phyloP scores from a whole-genome alignment of 73 alveolate genomes.

The Symbiodinium natans region DNA sequence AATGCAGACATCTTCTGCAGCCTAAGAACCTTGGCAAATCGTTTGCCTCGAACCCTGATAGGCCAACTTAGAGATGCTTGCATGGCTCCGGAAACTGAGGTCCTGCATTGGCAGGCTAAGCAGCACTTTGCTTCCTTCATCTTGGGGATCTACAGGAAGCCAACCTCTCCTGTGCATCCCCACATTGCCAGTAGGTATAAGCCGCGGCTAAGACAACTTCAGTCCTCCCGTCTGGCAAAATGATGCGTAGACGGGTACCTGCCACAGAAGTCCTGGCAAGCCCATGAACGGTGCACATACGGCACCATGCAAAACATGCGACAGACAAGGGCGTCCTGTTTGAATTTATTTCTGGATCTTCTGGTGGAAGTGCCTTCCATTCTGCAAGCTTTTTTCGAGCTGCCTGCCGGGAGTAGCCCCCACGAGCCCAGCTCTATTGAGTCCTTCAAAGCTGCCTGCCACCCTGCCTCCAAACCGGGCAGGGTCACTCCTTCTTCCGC shows the following conservation, averaged over 20 bases:
- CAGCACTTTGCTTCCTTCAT: conserved; percentile 23
- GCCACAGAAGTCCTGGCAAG: neutral
- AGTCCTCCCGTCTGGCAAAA: conserved; percentile 64
- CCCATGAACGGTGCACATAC: no score
- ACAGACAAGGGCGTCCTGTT: neutral
- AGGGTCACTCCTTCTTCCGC: conserved; percentile 10
- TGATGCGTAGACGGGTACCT: conserved; percentile 21
- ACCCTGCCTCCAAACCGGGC: conserved; percentile 53
- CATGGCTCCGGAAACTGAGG: neutral
- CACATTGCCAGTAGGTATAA: no score
- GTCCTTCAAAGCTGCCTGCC: neutral
- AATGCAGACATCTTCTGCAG: no score
- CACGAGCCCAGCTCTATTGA: no score
- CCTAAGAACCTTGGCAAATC: no score
- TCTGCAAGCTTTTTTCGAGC: conserved; percentile 44
- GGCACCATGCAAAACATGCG: no score
- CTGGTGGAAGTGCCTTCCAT: neutral
- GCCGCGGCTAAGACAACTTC: no score
- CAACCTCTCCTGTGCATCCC: conserved; percentile 45
- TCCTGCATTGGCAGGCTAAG: neutral
- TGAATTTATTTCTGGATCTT: neutral
- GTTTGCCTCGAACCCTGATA: no score
- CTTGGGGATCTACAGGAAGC: conserved; percentile 34
- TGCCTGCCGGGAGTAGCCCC: neutral
- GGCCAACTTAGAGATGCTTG: no score